Percentiles rank a stretch among this genome's conserved stretches.
Conservation (phyloP, 495 filamentous ascomycete species). For the Pseudevernia furfuracea region DNA sequence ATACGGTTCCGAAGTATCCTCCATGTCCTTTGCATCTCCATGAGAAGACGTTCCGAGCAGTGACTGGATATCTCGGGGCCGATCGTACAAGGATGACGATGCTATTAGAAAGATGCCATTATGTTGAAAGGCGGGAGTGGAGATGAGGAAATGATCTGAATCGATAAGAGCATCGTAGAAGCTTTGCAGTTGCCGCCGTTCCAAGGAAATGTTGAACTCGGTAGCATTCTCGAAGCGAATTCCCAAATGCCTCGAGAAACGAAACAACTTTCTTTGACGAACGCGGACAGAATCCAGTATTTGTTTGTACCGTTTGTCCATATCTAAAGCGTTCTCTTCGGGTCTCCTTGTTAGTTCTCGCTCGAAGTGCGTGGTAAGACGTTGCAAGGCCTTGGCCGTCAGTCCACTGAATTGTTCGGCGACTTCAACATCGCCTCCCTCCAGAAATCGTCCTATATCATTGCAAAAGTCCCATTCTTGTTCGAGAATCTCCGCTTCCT, state of each 20-base stretch:
- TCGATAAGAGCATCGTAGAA: conserved; percentile 76
- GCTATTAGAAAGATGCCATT: conserved; percentile 78
- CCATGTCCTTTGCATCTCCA: conserved; percentile 51
- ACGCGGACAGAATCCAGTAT: conserved; percentile 92
- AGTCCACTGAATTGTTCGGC: conserved; percentile 97
- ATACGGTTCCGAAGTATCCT: conserved; percentile 70
- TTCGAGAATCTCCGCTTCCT: conserved; percentile 93
- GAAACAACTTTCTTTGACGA: conserved; percentile 78
- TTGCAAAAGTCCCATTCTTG: conserved; percentile 97
- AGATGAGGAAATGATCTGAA: conserved; percentile 74
- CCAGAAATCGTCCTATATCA: conserved; percentile 76
- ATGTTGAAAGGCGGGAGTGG: conserved; percentile 56
- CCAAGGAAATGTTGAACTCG: conserved; percentile 77
- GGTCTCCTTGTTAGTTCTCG: conserved; percentile 74
- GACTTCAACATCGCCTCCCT: conserved; percentile 90
- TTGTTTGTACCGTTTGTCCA: conserved; percentile 94
- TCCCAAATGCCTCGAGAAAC: conserved; percentile 79
- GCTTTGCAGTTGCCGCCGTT: conserved; percentile 54
- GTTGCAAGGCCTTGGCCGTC: conserved; percentile 80
- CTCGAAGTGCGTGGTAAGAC: conserved; percentile 85
- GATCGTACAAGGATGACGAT: conserved; percentile 65
- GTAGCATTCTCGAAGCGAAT: conserved; percentile 93
- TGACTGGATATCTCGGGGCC: conserved; percentile 70
- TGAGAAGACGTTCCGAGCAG: conserved; percentile 86
- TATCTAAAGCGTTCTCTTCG: conserved; percentile 75